These are phyloP conservation scores for Scedosporium dehoogii DNA, from an alignment of 2,329 filamentous ascomycete species.

Conservation along the genomic window DNA sequence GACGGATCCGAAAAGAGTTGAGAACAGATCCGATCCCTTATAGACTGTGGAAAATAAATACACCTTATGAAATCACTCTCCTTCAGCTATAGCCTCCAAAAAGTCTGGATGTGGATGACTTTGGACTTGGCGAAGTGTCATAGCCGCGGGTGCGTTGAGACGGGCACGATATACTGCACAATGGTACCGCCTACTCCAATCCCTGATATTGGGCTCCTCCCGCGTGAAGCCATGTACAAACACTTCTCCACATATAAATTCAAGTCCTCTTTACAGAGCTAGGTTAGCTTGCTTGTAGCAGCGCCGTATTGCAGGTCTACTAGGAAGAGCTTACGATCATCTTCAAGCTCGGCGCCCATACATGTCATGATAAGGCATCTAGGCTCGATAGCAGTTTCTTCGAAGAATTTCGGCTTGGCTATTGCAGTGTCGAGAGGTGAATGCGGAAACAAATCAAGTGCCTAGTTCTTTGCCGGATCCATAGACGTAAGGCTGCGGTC, in stretches of 20 bases:
- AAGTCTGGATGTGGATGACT: neutral
- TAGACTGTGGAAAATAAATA: too few relatives aligned
- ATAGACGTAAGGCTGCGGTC: neutral
- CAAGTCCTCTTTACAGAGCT: neutral
- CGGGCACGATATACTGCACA: neutral
- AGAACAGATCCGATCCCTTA: too few relatives aligned
- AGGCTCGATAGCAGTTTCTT: neutral
- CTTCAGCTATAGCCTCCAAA: too few relatives aligned
- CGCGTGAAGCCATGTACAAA: neutral
- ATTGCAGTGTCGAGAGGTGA: neutral
- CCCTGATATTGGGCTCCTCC: neutral
- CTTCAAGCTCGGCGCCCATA: neutral
- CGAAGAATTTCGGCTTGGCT: neutral
- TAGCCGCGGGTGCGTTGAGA: neutral
- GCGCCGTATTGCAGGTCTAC: neutral
- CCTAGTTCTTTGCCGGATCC: neutral
- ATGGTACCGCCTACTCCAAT: neutral
- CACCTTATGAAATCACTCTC: too few relatives aligned
- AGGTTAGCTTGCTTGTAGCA: neutral
- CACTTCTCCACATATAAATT: neutral
- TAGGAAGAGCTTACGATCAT: neutral
- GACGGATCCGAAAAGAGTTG: too few relatives aligned
- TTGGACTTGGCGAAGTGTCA: neutral
- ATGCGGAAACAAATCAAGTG: neutral
- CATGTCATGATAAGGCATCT: neutral